Percentiles rank a stretch among this genome's conserved stretches.
phyloP scores from a whole-genome alignment of 495 filamentous ascomycete species.

The Cercophora sp. region DNA sequence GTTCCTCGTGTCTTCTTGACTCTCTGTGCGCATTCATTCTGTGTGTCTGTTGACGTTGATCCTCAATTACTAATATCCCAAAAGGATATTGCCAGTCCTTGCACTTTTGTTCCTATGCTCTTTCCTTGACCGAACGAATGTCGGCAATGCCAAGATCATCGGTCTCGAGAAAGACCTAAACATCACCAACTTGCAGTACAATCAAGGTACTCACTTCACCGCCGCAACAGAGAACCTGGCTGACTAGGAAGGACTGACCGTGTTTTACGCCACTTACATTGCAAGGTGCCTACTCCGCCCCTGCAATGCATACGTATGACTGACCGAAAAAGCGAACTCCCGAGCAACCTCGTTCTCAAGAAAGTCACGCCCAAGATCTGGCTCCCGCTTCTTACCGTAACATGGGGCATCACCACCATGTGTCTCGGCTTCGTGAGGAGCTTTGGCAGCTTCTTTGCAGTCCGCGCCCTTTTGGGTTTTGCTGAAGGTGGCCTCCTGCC shows the following conservation, averaged over 20 bases:
- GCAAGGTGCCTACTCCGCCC: conserved; percentile 23
- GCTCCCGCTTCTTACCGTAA: conserved; percentile 52
- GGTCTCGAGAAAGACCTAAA: conserved; percentile 60
- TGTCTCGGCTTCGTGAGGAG: conserved; percentile 73
- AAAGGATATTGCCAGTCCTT: conserved; percentile 47
- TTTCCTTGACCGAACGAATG: conserved; percentile 77
- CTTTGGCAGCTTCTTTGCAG: conserved; percentile 69
- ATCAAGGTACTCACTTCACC: too few species aligned
- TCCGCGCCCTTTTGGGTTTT: conserved; percentile 71
- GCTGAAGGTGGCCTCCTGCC: conserved; percentile 50
- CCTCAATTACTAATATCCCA: not conserved
- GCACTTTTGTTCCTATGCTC: conserved; percentile 47
- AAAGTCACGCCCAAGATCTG: conserved; percentile 58
- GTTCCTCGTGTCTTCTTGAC: conserved; percentile 17
- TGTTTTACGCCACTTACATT: conserved; percentile 57
- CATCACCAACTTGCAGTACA: conserved; percentile 67
- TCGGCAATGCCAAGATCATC: conserved; percentile 80
- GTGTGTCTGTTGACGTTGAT: not conserved
- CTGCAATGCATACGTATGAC: not conserved
- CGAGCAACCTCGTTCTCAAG: conserved; percentile 85
- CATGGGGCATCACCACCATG: conserved; percentile 55
- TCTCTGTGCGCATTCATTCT: not conserved
- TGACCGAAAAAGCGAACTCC: conserved; percentile 62
- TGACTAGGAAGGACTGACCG: conserved; percentile 46
- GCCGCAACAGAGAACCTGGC: too few species aligned